Evolutionary conservation across 2,329 filamentous ascomycete genomes (phyloP).

Genomic region (Clathrospora elynae): DNA sequence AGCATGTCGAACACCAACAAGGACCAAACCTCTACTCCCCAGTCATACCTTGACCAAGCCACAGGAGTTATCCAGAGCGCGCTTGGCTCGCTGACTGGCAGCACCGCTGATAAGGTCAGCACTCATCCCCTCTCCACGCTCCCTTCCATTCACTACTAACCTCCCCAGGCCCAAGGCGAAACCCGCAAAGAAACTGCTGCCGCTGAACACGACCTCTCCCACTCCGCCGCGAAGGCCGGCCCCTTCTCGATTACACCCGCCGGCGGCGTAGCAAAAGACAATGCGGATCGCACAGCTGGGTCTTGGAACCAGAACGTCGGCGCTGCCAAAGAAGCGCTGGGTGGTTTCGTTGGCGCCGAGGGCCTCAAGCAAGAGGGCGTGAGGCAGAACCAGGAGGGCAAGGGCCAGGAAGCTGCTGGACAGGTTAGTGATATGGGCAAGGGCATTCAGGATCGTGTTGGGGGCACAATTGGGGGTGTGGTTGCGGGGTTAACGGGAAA

Average conservation of each 20-base stretch:
- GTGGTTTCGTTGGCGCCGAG: slow-evolving; percentile 76
- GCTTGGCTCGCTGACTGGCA: slow-evolving; percentile 75
- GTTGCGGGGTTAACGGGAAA: slow-evolving; percentile 77
- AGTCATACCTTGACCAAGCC: slow-evolving; percentile 69
- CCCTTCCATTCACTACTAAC: slow-evolving; percentile 27
- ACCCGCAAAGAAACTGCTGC: slow-evolving; percentile 68
- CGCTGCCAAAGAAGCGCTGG: slow-evolving; percentile 79
- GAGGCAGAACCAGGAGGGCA: slow-evolving; percentile 78
- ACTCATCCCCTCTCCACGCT: slow-evolving; percentile 1
- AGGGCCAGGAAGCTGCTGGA: slow-evolving; percentile 80
- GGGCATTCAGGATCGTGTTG: slow-evolving; percentile 62
- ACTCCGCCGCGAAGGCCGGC: slow-evolving; percentile 75
- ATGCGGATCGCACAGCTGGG: slow-evolving; percentile 72
- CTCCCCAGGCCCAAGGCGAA: slow-evolving; percentile 61
- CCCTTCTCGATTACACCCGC: slow-evolving; percentile 70
- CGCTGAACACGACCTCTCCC: slow-evolving; percentile 72
- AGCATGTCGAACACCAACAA: slow-evolving; percentile 57
- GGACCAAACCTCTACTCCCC: slow-evolving; percentile 71
- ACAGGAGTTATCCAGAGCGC: slow-evolving; percentile 73
- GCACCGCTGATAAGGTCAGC: slow-evolving; percentile 65
- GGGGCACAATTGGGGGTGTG: slow-evolving; percentile 72
- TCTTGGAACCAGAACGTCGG: slow-evolving; percentile 90
- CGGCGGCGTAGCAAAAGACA: slow-evolving; percentile 72
- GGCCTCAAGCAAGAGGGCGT: slow-evolving; percentile 74
- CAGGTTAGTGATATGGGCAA: slow-evolving; percentile 75